Base-by-base conservation (phyloP, 805 yeast species). In the Candida berthetii region DNA sequence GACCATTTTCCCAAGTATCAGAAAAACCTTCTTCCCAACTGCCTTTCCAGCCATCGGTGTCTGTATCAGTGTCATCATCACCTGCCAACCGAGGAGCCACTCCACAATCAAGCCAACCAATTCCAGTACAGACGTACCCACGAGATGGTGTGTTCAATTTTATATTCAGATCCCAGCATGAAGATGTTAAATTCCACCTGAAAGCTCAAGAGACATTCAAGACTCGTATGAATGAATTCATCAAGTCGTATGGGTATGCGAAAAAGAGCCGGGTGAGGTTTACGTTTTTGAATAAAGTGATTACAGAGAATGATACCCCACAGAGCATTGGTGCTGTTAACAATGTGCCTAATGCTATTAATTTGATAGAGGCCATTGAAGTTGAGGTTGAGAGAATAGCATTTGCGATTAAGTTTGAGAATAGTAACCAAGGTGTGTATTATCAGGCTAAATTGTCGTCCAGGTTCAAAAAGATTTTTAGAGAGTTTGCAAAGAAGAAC, bases 371-470 rank as follows among this genome's bases (percentile, higher is more conserved):
- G 35, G 61, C 66, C 5, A 43, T 54, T 9, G 57, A 64, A 38
- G 45, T 66, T 15, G 54, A 47, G 14, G 46, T 54, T 4, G 71
- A 71, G 3, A 66, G 60, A 40, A 37, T 45, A 7, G 67, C 65
- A 13, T 48, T 68, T 19, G 43, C 43, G 16, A 49, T 49, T n/a
- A 61, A 63, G 45, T 55, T 50, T 16, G 39, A 44, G 16, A 58
- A 58, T 37, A 60, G 59, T 2, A 49, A 49, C 44, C 50, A 7
- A 48, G 57, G 31, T 46, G 58, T 14, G 42, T 62, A 25, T 20
- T 37, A 38, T 38, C 28, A 35, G 25, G 37, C 25, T 3, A 38
- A 37, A 22, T 20, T n/a, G 9, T 20, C 22, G 8, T 36, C 39
- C 3, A 39, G 36, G 14, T 15, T 42, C 11, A 44, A 44, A 18